Conservation (phyloP, 768 basidiomycete genomes). For the Harrya chromipes region DNA sequence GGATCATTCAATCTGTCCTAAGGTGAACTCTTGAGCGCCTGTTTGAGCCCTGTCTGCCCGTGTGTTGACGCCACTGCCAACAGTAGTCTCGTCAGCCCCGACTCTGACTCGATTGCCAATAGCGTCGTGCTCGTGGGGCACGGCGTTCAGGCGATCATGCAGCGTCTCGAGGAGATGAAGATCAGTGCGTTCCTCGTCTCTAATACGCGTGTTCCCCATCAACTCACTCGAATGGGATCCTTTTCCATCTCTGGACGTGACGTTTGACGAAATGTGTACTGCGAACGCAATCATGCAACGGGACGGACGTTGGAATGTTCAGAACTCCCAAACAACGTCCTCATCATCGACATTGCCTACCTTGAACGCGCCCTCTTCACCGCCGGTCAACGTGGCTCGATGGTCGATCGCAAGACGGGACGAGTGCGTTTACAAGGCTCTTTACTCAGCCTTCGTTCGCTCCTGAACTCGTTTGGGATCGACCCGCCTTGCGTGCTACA, state of each 20-base stretch:
- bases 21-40: constrained; percentile 41
- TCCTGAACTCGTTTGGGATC: constrained; percentile 57
- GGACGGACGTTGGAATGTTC: background rate
- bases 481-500: constrained; percentile 43
- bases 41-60: background rate
- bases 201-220: no score
- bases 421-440: constrained; percentile 49
- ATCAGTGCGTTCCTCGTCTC: constrained; percentile 53
- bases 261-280: no score
- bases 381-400: constrained; percentile 52
- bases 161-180: constrained; percentile 72
- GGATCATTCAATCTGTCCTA: constrained; percentile 69
- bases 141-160: constrained; percentile 50
- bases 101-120: constrained; percentile 70
- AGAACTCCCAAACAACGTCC: constrained; percentile 75
- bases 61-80: constrained; percentile 3
- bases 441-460: constrained; percentile 57
- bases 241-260: background rate
- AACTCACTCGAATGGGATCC: background rate
- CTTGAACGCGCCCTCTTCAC: constrained; percentile 64
- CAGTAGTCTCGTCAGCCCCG: constrained; percentile 73
- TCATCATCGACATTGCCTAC: constrained; percentile 60
- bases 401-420: constrained; percentile 59
- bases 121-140: constrained; percentile 71
- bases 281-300: no score